phyloP scores from a whole-genome alignment of 805 yeast species.

The Saturnispora gosingensis region DNA sequence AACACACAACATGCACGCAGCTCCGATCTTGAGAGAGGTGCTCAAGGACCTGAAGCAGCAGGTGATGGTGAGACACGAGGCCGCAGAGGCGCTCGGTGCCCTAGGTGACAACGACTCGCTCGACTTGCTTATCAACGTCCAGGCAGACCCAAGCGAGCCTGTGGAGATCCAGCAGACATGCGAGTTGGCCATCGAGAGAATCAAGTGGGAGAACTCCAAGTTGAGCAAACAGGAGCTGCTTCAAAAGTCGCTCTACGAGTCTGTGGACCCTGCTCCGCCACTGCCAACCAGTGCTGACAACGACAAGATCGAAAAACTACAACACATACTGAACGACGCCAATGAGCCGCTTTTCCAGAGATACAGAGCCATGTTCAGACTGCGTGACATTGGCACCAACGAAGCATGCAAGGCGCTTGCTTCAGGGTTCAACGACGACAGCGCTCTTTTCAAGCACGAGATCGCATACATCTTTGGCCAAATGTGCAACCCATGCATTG shows the following conservation, averaged over 20 bases:
- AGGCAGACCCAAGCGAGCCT: conserved; percentile 56
- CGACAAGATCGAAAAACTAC: conserved; percentile 57
- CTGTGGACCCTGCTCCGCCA: conserved; percentile 99
- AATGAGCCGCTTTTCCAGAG: conserved; percentile 76
- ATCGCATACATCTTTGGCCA: conserved; percentile 98
- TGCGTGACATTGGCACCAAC: conserved; percentile 87
- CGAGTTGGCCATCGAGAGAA: conserved; percentile 92
- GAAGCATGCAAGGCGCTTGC: conserved; percentile 93
- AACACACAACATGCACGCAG: conserved; percentile 73
- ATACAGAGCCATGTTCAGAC: conserved; percentile 96
- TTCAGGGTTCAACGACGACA: conserved; percentile 77
- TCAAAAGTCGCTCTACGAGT: conserved; percentile 68
- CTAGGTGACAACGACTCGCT: conserved; percentile 73
- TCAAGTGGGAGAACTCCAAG: conserved; percentile 81
- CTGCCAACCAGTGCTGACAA: conserved; percentile 45
- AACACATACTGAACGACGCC: conserved; percentile 65
- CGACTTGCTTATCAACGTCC: conserved; percentile 53
- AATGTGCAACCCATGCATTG: conserved; percentile 85
- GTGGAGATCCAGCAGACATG: conserved; percentile 94
- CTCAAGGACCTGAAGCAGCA: conserved; percentile 61
- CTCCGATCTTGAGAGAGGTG: conserved; percentile 65
- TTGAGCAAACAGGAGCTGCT: conserved; percentile 55
- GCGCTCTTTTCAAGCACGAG: conserved; percentile 95
- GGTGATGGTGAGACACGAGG: conserved; percentile 97
- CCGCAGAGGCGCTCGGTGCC: conserved; percentile 98